Evolutionary conservation across 1,284 basidiomycete genomes (phyloP).

Genomic region (Calocybe gambosa): DNA sequence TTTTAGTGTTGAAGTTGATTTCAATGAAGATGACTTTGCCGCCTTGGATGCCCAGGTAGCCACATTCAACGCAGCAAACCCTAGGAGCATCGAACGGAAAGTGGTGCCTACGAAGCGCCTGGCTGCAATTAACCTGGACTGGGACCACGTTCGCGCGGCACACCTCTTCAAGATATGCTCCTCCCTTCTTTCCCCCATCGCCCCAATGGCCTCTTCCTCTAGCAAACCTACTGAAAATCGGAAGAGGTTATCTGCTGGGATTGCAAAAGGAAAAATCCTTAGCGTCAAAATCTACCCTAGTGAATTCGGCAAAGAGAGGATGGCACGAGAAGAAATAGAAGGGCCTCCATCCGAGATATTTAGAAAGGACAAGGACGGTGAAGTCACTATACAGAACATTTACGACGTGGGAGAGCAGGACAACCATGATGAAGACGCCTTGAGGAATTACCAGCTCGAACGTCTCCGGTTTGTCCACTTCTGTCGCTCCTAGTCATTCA

Average conservation of each 20-base stretch:
- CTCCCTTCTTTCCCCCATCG: slow-evolving; percentile 71
- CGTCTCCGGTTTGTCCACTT: slow-evolving; percentile 69
- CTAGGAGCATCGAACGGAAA: slow-evolving; percentile 23
- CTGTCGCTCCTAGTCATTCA: slow-evolving; percentile 1
- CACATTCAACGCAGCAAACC: slow-evolving; percentile 47
- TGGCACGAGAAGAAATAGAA: slow-evolving; percentile 84
- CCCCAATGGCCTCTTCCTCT: slow-evolving; percentile 21
- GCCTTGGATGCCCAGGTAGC: slow-evolving; percentile 72
- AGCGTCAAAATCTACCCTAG: slow-evolving; percentile 87
- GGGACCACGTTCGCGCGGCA: slow-evolving; percentile 90
- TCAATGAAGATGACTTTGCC: slow-evolving; percentile 70
- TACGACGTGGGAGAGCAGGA: slow-evolving; percentile 62
- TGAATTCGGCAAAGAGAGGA: slow-evolving; percentile 87
- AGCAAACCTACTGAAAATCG: not conserved
- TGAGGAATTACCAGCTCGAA: slow-evolving; percentile 93
- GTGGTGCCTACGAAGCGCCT: slow-evolving; percentile 65
- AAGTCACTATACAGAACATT: slow-evolving; percentile 62
- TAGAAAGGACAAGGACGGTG: slow-evolving; percentile 41
- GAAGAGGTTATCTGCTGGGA: slow-evolving; percentile 7
- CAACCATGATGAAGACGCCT: slow-evolving; percentile 82
- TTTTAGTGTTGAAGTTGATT: slow-evolving; percentile 48
- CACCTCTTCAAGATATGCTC: slow-evolving; percentile 94
- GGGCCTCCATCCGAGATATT: slow-evolving; percentile 91
- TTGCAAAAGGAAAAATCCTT: slow-evolving; percentile 58
- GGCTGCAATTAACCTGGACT: slow-evolving; percentile 95